phyloP scores from a whole-genome alignment of 768 basidiomycete genomes.

The Macrolepiota fuliginosa region DNA sequence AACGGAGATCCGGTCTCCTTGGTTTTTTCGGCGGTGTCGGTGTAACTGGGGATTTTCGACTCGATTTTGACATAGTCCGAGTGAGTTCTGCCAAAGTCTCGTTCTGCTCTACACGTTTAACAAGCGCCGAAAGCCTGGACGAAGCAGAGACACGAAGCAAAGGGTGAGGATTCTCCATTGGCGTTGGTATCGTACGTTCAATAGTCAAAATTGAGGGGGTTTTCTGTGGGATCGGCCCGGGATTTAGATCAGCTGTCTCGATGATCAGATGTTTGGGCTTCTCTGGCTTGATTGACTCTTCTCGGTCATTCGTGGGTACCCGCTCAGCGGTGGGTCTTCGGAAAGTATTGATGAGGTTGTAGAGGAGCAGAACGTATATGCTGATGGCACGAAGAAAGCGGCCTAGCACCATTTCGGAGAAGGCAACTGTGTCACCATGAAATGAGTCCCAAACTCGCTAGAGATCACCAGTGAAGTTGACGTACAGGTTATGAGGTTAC shows the following conservation, averaged over 20 bases:
- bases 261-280: neutral
- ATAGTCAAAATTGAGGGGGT: neutral
- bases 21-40: neutral
- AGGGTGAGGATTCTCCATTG: neutral
- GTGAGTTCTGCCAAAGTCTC: slow-evolving; percentile 1
- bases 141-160: neutral
- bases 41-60: neutral
- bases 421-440: slow-evolving; percentile 43
- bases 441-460: neutral
- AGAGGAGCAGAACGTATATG: slow-evolving; percentile 60
- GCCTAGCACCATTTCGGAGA: slow-evolving; percentile 69
- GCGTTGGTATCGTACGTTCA: neutral
- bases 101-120: slow-evolving; percentile 1
- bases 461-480: slow-evolving; percentile 19
- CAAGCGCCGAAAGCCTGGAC: slow-evolving; percentile 7
- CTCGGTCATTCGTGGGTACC: neutral
- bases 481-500: slow-evolving; percentile 58
- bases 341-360: slow-evolving; percentile 48
- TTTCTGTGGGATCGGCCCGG: neutral
- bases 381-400: slow-evolving; percentile 64
- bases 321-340: slow-evolving; percentile 12
- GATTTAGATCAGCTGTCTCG: neutral
- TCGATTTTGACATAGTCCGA: slow-evolving; percentile 1
- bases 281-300: neutral
- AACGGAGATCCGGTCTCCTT: slow-evolving; percentile 8